A percentile compares a stretch with the other conserved stretches of the same genome.
These are phyloP conservation scores for Gastrodia elata DNA, from an alignment of 106 monocot species.

Conservation along the genomic window DNA sequence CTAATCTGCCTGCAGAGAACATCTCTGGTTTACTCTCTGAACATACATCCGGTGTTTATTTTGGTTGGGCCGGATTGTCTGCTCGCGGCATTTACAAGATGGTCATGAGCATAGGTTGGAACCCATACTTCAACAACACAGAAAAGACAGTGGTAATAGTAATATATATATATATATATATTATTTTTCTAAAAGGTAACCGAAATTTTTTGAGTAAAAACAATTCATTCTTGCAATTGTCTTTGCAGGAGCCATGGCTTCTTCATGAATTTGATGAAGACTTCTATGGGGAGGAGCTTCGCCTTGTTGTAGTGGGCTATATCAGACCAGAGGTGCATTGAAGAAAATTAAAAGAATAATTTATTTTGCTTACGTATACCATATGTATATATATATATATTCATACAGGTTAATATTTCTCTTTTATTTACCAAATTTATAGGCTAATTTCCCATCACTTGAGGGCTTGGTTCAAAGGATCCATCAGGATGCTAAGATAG, in stretches of 20 bases:
- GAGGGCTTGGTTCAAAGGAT: constrained; percentile 89
- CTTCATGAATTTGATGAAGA: constrained; percentile 82
- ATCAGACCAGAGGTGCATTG: constrained; percentile 84
- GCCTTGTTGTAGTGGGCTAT: constrained; percentile 76
- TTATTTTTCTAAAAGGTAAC: too few species aligned
- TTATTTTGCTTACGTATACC: background rate
- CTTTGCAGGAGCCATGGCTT: constrained; percentile 82
- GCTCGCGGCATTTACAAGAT: constrained; percentile 73
- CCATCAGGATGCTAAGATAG: constrained; percentile 72
- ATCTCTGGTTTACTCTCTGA: constrained; percentile 65
- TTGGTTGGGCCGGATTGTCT: constrained; percentile 84
- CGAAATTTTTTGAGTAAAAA: background rate
- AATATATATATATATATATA: too few species aligned
- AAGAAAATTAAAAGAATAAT: background rate
- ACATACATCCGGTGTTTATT: constrained; percentile 87
- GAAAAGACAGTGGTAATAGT: constrained; percentile 89
- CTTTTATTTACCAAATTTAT: constrained; percentile 7
- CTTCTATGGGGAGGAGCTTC: constrained; percentile 92
- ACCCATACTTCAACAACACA: constrained; percentile 88
- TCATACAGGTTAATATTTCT: background rate
- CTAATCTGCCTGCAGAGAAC: constrained; percentile 76
- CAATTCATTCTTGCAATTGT: background rate
- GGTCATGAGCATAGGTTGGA: constrained; percentile 99
- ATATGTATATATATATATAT: too few species aligned
- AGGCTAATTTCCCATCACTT: constrained; percentile 91